Conservation (phyloP, 225 moss, liverwort and hornwort genomes). For the Pseudisothecium myosuroides region DNA sequence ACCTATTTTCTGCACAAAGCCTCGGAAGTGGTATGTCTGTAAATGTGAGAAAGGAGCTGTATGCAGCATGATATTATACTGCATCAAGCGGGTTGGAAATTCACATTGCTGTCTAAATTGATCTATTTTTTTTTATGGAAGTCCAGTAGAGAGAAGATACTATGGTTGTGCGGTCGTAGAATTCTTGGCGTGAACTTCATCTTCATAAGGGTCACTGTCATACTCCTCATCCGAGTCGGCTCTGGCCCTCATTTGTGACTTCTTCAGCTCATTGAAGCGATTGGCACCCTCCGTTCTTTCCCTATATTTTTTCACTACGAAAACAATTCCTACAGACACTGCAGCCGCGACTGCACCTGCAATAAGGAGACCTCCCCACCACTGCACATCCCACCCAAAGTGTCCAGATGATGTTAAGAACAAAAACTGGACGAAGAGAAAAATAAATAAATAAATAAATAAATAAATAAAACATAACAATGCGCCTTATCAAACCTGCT, state of each 20-base stretch:
- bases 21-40: background rate
- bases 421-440: background rate
- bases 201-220: slow-evolving; percentile 54
- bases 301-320: slow-evolving; percentile 23
- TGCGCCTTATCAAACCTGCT: background rate
- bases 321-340: background rate
- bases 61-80: background rate
- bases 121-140: background rate
- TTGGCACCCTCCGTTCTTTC: slow-evolving; percentile 30
- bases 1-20: background rate
- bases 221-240: slow-evolving; percentile 53
- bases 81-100: background rate
- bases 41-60: background rate
- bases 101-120: background rate
- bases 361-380: slow-evolving; percentile 50
- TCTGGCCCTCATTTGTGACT: slow-evolving; percentile 51
- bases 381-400: slow-evolving; percentile 19
- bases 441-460: background rate
- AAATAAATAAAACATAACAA: background rate
- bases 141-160: background rate
- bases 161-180: slow-evolving; percentile 13
- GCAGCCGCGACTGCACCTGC: slow-evolving; percentile 29
- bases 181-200: slow-evolving; percentile 20
- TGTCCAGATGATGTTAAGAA: background rate
- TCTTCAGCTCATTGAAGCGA: slow-evolving; percentile 46